Conservation (phyloP, 768 basidiomycete genomes). For the Kwoniella pini region DNA sequence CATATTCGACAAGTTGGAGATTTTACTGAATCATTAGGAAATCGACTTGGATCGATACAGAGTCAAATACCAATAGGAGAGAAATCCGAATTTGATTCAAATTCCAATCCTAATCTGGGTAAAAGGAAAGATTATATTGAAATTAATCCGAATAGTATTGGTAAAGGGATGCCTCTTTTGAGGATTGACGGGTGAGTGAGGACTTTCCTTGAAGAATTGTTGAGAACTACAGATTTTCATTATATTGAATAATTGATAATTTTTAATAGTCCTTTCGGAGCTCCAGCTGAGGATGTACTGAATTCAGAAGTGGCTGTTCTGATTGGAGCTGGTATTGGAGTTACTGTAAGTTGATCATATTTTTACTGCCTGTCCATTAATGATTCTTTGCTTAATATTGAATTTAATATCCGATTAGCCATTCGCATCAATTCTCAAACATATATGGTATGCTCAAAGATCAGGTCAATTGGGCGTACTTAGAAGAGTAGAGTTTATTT, state of each 20-base stretch:
- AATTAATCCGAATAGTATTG: slow-evolving; percentile 59
- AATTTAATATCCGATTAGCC: too few species aligned
- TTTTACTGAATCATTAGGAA: slow-evolving; percentile 67
- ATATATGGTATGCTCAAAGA: slow-evolving; percentile 92
- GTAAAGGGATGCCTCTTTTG: slow-evolving; percentile 37
- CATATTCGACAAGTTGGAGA: slow-evolving; percentile 81
- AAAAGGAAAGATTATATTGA: slow-evolving; percentile 72
- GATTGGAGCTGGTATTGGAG: slow-evolving; percentile 91
- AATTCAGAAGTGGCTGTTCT: slow-evolving; percentile 83
- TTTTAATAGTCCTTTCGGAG: slow-evolving; percentile 68
- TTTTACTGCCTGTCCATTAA: too few species aligned
- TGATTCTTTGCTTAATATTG: too few species aligned
- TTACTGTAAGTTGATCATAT: slow-evolving; percentile 60
- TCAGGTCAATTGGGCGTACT: slow-evolving; percentile 74
- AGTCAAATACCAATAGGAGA: slow-evolving; percentile 17
- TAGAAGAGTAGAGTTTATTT: slow-evolving; percentile 89
- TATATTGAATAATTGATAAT: too few species aligned
- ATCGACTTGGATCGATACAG: slow-evolving; percentile 66
- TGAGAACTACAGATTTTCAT: too few species aligned
- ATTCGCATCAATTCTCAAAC: slow-evolving; percentile 90
- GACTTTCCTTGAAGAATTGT: neutral
- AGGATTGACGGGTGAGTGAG: slow-evolving; percentile 41
- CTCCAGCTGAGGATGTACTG: slow-evolving; percentile 89
- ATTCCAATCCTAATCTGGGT: slow-evolving; percentile 61
- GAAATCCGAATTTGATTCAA: slow-evolving; percentile 65